Evolutionary conservation across 768 basidiomycete species (phyloP).

Genomic region (Serpula lacrymans): DNA sequence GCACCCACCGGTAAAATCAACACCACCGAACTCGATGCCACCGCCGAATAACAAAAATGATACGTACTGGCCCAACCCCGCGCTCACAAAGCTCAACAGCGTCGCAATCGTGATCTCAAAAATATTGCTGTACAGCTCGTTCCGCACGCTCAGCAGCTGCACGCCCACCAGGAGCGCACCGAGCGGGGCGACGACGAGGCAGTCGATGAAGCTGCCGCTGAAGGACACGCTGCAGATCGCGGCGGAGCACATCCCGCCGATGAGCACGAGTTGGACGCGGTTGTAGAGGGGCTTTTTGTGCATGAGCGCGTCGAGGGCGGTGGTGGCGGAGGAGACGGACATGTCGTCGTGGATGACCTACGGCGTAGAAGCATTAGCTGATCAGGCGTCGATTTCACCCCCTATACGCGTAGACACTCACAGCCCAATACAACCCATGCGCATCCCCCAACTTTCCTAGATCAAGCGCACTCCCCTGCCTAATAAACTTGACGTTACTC

Average conservation of each 20-base stretch:
- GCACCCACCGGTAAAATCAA: slow-evolving; percentile 69
- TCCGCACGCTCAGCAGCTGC: slow-evolving; percentile 67
- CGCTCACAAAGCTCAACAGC: slow-evolving; percentile 74
- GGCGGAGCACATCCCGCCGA: slow-evolving; percentile 75
- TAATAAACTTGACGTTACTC: slow-evolving; percentile 75
- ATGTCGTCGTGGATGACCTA: slow-evolving; percentile 83
- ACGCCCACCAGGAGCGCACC: slow-evolving; percentile 71
- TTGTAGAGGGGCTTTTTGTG: slow-evolving; percentile 56
- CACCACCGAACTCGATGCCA: slow-evolving; percentile 74
- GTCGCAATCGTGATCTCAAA: slow-evolving; percentile 84
- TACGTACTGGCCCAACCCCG: slow-evolving; percentile 65
- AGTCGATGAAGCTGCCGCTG: slow-evolving; percentile 75
- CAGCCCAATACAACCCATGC: slow-evolving; percentile 73
- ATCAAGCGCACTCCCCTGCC: slow-evolving; percentile 68
- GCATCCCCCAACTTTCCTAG: slow-evolving; percentile 73
- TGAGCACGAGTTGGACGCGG: slow-evolving; percentile 57
- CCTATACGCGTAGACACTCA: slow-evolving; percentile 30
- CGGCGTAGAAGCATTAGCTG: neutral
- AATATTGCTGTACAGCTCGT: slow-evolving; percentile 77
- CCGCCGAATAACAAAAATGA: slow-evolving; percentile 78
- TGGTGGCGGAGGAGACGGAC: slow-evolving; percentile 69
- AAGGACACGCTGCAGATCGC: slow-evolving; percentile 74
- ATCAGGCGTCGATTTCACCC: neutral
- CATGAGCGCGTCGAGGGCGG: slow-evolving; percentile 73
- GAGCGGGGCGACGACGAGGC: slow-evolving; percentile 67